Percentiles rank a stretch among this genome's conserved stretches.
Conservation (phyloP, 2,329 filamentous ascomycete species). For the Triangularia setosa region DNA sequence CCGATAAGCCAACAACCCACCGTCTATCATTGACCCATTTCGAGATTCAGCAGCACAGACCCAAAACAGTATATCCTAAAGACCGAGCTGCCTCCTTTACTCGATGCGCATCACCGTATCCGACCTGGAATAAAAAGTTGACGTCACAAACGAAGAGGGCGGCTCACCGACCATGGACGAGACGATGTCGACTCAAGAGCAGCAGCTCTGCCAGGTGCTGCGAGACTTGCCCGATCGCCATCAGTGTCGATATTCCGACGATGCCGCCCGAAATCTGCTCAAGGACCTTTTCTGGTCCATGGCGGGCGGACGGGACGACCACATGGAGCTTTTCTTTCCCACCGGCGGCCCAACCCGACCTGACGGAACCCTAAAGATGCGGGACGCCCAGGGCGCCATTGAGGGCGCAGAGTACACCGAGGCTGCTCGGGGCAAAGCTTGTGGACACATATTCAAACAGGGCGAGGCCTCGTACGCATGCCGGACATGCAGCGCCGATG, state of each 20-base stretch:
- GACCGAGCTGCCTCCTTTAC: background rate
- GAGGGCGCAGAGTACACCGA: conserved; percentile 95
- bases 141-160: conserved; percentile 3
- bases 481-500: conserved; percentile 89
- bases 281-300: conserved; percentile 83
- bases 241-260: conserved; percentile 69
- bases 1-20: background rate
- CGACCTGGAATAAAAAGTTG: background rate
- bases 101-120: background rate
- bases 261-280: conserved; percentile 69
- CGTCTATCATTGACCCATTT: background rate
- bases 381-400: conserved; percentile 83
- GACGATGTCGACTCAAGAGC: conserved; percentile 64
- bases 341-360: conserved; percentile 59
- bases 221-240: conserved; percentile 70
- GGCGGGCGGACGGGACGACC: conserved; percentile 68
- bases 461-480: conserved; percentile 94
- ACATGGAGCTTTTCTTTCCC: conserved; percentile 79
- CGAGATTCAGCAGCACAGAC: background rate
- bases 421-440: conserved; percentile 85
- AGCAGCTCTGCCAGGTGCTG: conserved; percentile 78
- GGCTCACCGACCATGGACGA: conserved; percentile 44
- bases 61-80: background rate
- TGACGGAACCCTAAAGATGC: conserved; percentile 65
- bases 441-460: conserved; percentile 93